Percentiles rank a stretch among this genome's conserved stretches.
Conservation (phyloP, 257 asterid genomes). For the Gentiana dahurica region DNA sequence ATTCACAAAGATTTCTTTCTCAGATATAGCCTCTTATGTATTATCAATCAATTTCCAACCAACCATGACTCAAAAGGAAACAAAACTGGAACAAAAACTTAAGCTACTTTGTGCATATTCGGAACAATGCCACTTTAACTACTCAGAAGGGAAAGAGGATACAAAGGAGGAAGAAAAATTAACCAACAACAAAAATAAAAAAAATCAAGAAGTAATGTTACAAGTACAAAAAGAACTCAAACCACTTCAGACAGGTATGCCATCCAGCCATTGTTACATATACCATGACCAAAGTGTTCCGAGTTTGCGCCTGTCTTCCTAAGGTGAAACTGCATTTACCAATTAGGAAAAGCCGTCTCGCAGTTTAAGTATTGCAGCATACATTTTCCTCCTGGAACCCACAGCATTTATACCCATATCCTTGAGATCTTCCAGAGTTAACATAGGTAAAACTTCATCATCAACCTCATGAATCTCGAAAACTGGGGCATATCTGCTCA, state of each 20-base stretch:
- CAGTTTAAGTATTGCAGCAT: conserved; percentile 53
- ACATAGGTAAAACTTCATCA: conserved; percentile 70
- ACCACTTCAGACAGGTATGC: conserved; percentile 19
- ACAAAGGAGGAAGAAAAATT: conserved; percentile 9
- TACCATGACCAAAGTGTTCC: conserved; percentile 8
- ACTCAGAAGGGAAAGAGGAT: conserved; percentile 9
- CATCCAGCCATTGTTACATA: conserved; percentile 1
- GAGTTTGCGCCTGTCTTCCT: conserved; percentile 1
- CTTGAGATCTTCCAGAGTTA: conserved; percentile 86
- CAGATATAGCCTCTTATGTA: conserved; percentile 25
- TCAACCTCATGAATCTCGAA: conserved; percentile 90
- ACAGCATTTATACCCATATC: conserved; percentile 93
- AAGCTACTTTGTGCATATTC: conserved; percentile 20
- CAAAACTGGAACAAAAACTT: conserved; percentile 14
- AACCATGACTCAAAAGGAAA: conserved; percentile 13
- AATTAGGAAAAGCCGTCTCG: conserved; percentile 53
- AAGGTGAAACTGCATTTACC: conserved; percentile 9
- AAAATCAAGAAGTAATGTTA: conserved; percentile 12
- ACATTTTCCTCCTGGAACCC: conserved; percentile 85
- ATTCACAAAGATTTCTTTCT: conserved; percentile 15
- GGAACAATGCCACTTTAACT: conserved; percentile 26
- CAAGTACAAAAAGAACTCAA: conserved; percentile 26
- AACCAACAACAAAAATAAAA: conserved; percentile 6
- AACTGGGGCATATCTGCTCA: conserved; percentile 64
- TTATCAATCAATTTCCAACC: conserved; percentile 23